phyloP scores from a whole-genome alignment of 2,329 filamentous ascomycete species.

The Pestalotiopsis sp. region DNA sequence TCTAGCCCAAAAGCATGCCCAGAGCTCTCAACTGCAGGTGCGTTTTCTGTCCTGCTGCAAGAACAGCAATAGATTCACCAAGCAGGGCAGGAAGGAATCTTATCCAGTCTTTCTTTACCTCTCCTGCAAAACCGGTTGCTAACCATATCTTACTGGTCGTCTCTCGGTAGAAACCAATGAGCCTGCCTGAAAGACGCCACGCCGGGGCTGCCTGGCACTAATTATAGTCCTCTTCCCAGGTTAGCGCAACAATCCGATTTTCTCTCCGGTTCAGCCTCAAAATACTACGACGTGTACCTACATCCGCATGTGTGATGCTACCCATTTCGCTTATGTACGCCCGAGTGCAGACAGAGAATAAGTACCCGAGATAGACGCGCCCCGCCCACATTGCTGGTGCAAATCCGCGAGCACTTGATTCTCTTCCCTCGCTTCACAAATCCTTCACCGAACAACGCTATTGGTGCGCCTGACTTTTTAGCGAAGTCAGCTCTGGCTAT shows the following conservation, averaged over 20 bases:
- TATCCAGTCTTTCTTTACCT: background rate
- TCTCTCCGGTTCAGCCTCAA: background rate
- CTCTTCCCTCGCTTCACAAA: background rate
- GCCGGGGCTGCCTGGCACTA: background rate
- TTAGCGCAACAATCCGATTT: background rate
- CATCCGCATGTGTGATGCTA: background rate
- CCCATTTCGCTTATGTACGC: background rate
- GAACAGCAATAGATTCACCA: background rate
- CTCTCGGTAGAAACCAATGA: background rate
- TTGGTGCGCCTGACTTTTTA: background rate
- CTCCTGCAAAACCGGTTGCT: background rate
- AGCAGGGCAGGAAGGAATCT: background rate
- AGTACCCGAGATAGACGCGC: background rate
- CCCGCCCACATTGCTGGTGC: background rate
- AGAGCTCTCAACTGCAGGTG: background rate
- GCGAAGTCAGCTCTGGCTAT: background rate
- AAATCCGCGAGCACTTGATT: background rate
- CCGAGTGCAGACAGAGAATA: background rate
- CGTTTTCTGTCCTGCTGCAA: background rate
- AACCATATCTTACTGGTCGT: background rate
- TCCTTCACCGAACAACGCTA: background rate
- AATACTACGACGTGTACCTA: background rate
- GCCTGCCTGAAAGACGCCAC: background rate
- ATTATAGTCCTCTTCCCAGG: background rate
- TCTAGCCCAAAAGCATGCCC: background rate